Conservation (phyloP, 2,329 filamentous ascomycete genomes). For the Neoascochyta sp. region DNA sequence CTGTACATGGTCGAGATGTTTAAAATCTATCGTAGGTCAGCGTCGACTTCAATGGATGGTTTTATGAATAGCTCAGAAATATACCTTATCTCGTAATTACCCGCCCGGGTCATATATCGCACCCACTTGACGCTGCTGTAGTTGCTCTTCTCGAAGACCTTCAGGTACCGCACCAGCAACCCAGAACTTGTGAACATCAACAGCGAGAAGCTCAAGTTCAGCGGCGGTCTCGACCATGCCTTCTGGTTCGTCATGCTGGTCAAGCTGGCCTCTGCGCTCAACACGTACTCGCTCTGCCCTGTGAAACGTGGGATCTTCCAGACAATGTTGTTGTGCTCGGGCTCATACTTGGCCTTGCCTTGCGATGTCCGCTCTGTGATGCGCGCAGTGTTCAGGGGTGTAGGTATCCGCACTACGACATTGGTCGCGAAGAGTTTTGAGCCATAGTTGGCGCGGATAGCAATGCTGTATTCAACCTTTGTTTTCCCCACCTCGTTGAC, state of each 20-base stretch:
- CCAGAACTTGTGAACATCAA: constrained; percentile 98
- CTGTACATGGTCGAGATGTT: not conserved
- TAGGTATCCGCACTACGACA: constrained; percentile 89
- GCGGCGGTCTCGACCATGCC: constrained; percentile 88
- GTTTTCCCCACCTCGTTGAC: constrained; percentile 96
- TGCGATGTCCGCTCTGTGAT: constrained; percentile 91
- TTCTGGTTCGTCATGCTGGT: constrained; percentile 98
- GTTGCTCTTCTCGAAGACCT: constrained; percentile 99
- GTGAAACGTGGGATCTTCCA: constrained; percentile 99
- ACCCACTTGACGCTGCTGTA: constrained; percentile 99
- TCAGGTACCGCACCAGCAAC: constrained; percentile 86
- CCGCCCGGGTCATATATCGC: constrained; percentile 95
- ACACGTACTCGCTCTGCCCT: constrained; percentile 92
- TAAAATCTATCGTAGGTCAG: constrained; percentile 6
- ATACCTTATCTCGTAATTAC: constrained; percentile 93
- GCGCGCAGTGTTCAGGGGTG: constrained; percentile 90
- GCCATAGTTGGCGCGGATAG: constrained; percentile 94
- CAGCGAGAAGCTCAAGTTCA: constrained; percentile 87
- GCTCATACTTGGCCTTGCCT: constrained; percentile 98
- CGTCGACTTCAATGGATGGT: not conserved
- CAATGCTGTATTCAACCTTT: constrained; percentile 98
- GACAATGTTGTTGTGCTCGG: constrained; percentile 94
- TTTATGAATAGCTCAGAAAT: constrained; percentile 1
- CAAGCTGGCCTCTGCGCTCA: constrained; percentile 87
- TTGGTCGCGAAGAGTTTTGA: constrained; percentile 96